Percentiles rank a stretch among this genome's conserved stretches.
phyloP scores from a whole-genome alignment of 2,329 filamentous ascomycete species.

The Cladosporium sp. region DNA sequence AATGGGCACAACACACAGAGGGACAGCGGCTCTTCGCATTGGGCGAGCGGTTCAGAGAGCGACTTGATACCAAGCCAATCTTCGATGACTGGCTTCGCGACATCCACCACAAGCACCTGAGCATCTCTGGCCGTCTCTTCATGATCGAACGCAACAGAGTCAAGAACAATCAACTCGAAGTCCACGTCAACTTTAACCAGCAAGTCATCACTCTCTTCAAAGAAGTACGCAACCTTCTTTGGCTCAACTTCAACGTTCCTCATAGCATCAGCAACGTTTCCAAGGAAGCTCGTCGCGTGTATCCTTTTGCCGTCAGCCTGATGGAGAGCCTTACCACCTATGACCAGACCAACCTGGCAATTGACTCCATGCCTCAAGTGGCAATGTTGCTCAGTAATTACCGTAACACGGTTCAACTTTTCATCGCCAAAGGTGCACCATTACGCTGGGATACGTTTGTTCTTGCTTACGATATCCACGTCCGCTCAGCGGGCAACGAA shows the following conservation, averaged over 20 bases:
- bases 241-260: constrained; percentile 91
- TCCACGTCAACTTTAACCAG: constrained; percentile 93
- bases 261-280: constrained; percentile 93
- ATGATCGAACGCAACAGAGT: constrained; percentile 82
- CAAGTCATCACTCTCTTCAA: constrained; percentile 99
- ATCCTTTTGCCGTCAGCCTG: constrained; percentile 93
- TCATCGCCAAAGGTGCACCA: constrained; percentile 83
- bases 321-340: constrained; percentile 99
- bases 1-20: constrained; percentile 92
- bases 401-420: constrained; percentile 78
- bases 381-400: constrained; percentile 86
- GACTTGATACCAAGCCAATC: constrained; percentile 88
- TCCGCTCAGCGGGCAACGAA: constrained; percentile 60
- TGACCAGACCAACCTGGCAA: constrained; percentile 79
- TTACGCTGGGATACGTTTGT: constrained; percentile 98
- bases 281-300: constrained; percentile 97
- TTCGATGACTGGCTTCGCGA: constrained; percentile 95
- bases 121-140: constrained; percentile 89
- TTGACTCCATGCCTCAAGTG: constrained; percentile 81
- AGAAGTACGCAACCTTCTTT: constrained; percentile 91
- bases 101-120: constrained; percentile 81
- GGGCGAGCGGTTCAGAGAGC: constrained; percentile 90
- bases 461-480: constrained; percentile 88
- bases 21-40: constrained; percentile 91
- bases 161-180: constrained; percentile 82